Conservation (phyloP, 352 stramenopile genomes). For the Phytophthora pistaciae region DNA sequence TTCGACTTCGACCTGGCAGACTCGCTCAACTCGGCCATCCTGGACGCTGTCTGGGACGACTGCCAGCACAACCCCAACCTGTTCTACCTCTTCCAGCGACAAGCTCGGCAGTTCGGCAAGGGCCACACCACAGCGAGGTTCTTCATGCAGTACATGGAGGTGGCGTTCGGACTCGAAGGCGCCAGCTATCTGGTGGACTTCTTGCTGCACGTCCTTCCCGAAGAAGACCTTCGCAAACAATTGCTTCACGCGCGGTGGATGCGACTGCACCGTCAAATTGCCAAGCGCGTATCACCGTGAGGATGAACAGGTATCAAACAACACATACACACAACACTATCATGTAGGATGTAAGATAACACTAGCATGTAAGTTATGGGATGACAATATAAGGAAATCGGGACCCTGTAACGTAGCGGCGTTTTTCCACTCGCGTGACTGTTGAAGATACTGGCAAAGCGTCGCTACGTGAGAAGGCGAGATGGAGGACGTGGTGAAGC, state of each 20-base stretch:
- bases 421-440: constrained; percentile 1
- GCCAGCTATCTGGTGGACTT: constrained; percentile 86
- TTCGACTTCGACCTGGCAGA: constrained; percentile 79
- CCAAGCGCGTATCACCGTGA: constrained; percentile 59
- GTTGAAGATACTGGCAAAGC: constrained; percentile 6
- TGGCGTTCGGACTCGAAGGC: constrained; percentile 80
- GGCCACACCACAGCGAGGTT: constrained; percentile 54
- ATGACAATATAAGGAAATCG: constrained; percentile 27
- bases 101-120: constrained; percentile 83
- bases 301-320: not conserved
- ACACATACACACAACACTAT: constrained; percentile 11
- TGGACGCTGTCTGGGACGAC: constrained; percentile 88
- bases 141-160: constrained; percentile 85
- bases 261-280: constrained; percentile 67
- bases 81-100: constrained; percentile 85
- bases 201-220: constrained; percentile 79
- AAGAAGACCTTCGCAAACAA: constrained; percentile 69
- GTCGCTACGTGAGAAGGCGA: constrained; percentile 16
- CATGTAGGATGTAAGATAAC: not conserved
- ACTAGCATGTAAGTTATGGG: constrained; percentile 29
- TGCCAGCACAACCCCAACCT: constrained; percentile 87
- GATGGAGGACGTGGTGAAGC: constrained; percentile 60
- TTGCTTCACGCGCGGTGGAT: constrained; percentile 73
- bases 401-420: constrained; percentile 1
- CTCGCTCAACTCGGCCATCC: constrained; percentile 73